Evolutionary conservation across 768 basidiomycete genomes (phyloP), one percentile per base, ranked within the genome.

Genomic region (Lanmaoa pseudosensibilis): DNA sequence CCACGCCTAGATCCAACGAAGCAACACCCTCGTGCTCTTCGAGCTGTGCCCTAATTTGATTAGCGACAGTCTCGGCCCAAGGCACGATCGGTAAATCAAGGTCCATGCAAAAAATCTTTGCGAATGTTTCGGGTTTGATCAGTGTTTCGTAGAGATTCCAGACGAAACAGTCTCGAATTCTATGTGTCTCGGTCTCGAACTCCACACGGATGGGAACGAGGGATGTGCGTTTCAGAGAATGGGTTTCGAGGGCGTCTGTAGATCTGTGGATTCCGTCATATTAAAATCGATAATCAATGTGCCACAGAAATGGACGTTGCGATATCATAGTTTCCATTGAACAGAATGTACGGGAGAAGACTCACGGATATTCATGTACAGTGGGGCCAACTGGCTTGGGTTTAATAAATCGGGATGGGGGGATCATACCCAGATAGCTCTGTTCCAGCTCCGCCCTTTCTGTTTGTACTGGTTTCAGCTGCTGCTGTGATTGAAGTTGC

Each of bases 151-250:
- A 85, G 45, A 94, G 73, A 65, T 98, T 97, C 97, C 97, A 99
- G 12, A 92, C 83, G 71, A 99, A 98, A 66, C 88, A 89, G 67
- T 99, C 97, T 40, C 95, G 87, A 69, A 99, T 84, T 65, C 95
- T 80, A 66, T 92, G 91, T 0, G 89, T 89, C 12, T 93, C 92
- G 12, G 90, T 93, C 69, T 98, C 95, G 65, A 99, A 86, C 64
- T 98, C 95, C 50, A 99, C 90, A 45, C 92, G 91, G 55, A 99
- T 92, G 4, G 97, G 97, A 13, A 98, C 85, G 34, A 96, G 84
- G 5, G 80, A 69, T 3, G 80, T 77, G 1, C 71, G 71, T 57
- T 74, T 73, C 45, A 77, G 68, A 3, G 91, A 89, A 64, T 90
- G 84, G 18, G 69, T 69, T 48, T 87, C 82, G 33, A 96, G 71